Conservation (phyloP, 345 rosid species). For the Sisymbrium irio region DNA sequence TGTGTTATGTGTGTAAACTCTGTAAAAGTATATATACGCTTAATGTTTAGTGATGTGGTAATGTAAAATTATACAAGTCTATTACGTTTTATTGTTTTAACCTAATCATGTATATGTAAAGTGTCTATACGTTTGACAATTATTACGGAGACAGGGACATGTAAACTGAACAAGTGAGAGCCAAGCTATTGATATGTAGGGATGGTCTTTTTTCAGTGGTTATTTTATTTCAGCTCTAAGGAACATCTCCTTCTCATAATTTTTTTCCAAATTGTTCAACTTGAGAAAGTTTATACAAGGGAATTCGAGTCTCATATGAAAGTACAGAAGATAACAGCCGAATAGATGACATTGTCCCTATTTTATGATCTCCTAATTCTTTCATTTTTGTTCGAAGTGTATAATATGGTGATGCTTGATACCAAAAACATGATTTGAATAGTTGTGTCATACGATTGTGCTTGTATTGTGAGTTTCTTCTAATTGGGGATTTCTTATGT, state of each 20-base stretch:
- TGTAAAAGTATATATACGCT: background rate
- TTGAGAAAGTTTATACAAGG: background rate
- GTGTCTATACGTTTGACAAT: background rate
- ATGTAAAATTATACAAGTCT: background rate
- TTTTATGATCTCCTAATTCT: background rate
- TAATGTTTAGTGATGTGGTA: background rate
- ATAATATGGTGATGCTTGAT: background rate
- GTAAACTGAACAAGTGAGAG: background rate
- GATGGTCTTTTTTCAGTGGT: background rate
- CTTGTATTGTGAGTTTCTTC: background rate
- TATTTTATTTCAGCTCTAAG: background rate
- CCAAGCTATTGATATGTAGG: background rate
- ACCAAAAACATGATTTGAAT: background rate
- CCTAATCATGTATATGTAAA: background rate
- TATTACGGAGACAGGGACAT: background rate
- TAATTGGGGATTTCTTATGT: no score
- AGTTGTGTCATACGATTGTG: background rate
- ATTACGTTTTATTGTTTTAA: background rate
- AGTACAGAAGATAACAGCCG: background rate
- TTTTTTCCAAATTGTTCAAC: background rate
- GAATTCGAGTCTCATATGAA: background rate
- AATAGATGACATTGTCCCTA: background rate
- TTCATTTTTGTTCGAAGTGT: background rate
- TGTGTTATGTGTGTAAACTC: constrained; percentile 3
- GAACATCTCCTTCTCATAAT: background rate